These are phyloP conservation scores for Fomes fomentarius DNA, from an alignment of 1,284 basidiomycete genomes.

Conservation along the genomic window DNA sequence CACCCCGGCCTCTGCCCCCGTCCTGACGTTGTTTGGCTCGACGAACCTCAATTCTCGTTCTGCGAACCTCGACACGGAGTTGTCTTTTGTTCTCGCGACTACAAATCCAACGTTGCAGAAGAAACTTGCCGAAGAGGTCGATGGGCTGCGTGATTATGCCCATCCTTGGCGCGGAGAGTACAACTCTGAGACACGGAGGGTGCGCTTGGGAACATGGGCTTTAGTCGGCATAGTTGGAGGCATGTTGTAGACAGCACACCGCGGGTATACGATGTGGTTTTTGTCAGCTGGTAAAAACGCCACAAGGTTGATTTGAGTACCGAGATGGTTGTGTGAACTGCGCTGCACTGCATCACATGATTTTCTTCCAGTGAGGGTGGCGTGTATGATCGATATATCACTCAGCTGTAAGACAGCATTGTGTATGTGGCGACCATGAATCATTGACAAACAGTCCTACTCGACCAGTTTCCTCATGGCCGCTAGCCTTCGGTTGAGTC, in stretches of 20 bases:
- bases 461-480: too few species aligned
- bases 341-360: too few species aligned
- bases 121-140: conserved; percentile 47
- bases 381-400: too few species aligned
- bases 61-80: conserved; percentile 89
- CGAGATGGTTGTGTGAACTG: conserved; percentile 8
- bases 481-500: too few species aligned
- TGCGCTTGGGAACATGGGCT: conserved; percentile 70
- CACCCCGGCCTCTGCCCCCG: conserved; percentile 51
- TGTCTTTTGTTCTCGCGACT: conserved; percentile 86
- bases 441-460: too few species aligned
- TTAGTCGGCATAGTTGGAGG: conserved; percentile 68
- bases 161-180: conserved; percentile 56
- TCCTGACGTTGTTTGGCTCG: conserved; percentile 90
- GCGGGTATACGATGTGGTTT: too few species aligned
- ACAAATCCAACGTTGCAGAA: conserved; percentile 48
- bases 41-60: conserved; percentile 96
- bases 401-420: too few species aligned
- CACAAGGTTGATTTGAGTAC: neutral
- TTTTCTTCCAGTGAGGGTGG: too few species aligned
- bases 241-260: conserved; percentile 51
- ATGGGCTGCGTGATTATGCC: conserved; percentile 49
- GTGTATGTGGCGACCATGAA: too few species aligned
- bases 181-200: conserved; percentile 54
- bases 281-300: too few species aligned